Evolutionary conservation across 306 rosid species (phyloP).

Genomic region (Acmispon strigosus): DNA sequence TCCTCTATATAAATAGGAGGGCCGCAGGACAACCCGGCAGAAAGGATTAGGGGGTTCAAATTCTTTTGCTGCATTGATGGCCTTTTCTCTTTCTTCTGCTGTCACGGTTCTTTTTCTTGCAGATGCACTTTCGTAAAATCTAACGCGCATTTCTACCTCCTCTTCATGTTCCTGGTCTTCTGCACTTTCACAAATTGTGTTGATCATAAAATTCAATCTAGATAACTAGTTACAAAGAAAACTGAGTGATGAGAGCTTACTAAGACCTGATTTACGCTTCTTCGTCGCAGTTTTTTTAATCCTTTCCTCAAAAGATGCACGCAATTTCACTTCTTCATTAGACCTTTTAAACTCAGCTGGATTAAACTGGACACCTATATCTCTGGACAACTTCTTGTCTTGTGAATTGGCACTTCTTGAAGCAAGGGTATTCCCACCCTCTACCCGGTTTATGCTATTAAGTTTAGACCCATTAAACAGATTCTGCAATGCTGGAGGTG

Average conservation of each 20-base stretch:
- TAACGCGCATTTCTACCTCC: slow-evolving; percentile 61
- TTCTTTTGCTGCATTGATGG: slow-evolving; percentile 66
- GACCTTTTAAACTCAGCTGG: slow-evolving; percentile 62
- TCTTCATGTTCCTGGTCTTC: slow-evolving; percentile 59
- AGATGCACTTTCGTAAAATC: slow-evolving; percentile 97
- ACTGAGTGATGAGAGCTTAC: slow-evolving; percentile 27
- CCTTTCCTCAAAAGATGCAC: slow-evolving; percentile 41
- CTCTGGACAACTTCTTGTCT: slow-evolving; percentile 44
- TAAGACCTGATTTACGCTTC: slow-evolving; percentile 61
- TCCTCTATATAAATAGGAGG: slow-evolving; percentile 90
- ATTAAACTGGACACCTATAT: slow-evolving; percentile 65
- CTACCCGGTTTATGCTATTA: slow-evolving; percentile 51
- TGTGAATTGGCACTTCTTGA: slow-evolving; percentile 32
- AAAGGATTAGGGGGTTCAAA: slow-evolving; percentile 89
- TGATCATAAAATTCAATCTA: slow-evolving; percentile 4
- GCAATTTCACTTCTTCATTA: slow-evolving; percentile 54
- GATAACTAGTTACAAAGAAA: neutral
- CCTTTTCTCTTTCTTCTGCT: slow-evolving; percentile 95
- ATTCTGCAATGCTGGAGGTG: slow-evolving; percentile 59
- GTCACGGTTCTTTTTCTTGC: slow-evolving; percentile 94
- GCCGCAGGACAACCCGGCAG: slow-evolving; percentile 89
- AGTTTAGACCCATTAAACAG: slow-evolving; percentile 73
- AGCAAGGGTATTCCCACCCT: slow-evolving; percentile 44
- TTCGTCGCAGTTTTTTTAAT: slow-evolving; percentile 45
- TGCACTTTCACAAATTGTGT: slow-evolving; percentile 33